Conservation (phyloP, 805 yeast genomes). For the Barnettozyma siamensis region DNA sequence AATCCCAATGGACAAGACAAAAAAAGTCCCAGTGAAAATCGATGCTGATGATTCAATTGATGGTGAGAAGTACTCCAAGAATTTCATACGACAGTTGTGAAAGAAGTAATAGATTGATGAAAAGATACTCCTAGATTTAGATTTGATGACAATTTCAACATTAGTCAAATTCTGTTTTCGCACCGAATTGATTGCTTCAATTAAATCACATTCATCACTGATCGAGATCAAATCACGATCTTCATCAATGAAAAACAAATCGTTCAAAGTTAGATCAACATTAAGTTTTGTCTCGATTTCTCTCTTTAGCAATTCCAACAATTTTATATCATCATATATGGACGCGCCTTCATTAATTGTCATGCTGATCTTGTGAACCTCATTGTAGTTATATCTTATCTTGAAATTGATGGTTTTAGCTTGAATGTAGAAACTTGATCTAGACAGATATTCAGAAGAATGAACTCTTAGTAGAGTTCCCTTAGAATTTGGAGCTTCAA, state of each 20-base stretch:
- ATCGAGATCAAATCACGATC: conserved; percentile 32
- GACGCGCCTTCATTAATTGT: conserved; percentile 18
- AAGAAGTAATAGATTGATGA: conserved; percentile 2
- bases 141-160: conserved; percentile 15
- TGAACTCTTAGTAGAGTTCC: conserved; percentile 11
- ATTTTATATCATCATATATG: conserved; percentile 18
- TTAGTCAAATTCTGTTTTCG: conserved; percentile 1
- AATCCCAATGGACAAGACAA: conserved; percentile 20
- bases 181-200: conserved; percentile 20
- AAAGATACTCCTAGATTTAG: conserved; percentile 1
- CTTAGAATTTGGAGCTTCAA: not conserved
- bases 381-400: conserved; percentile 11
- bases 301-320: conserved; percentile 18
- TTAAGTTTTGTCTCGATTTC: conserved; percentile 23
- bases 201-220: conserved; percentile 31
- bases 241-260: conserved; percentile 34
- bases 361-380: conserved; percentile 22
- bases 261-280: conserved; percentile 17
- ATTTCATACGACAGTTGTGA: not conserved
- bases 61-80: conserved; percentile 1
- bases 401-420: conserved; percentile 19
- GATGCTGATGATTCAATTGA: conserved; percentile 1
- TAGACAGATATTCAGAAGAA: conserved; percentile 20
- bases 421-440: conserved; percentile 19
- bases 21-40: conserved; percentile 12